Base-by-base conservation (phyloP, 169 alveolate genomes). In the Cryptosporidium muris region DNA sequence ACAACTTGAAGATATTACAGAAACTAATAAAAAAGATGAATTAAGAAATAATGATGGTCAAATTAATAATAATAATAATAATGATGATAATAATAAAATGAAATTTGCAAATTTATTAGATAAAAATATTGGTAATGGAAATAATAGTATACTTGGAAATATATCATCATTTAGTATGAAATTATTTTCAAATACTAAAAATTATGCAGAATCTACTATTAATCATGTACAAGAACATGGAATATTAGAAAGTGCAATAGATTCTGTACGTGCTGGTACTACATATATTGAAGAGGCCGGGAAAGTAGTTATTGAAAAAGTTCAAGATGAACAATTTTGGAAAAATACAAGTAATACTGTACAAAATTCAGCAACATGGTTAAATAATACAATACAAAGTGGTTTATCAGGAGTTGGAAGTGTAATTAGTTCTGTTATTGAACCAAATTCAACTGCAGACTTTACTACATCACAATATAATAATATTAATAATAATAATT, bases 261-360 rank as follows among this genome's bases (percentile, higher is more conserved):
- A 74, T n/a, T 74, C 85, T 2, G 85, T 74, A 25, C 40, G 49
- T 14, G 74, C 85, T 16, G 85, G 85, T 45, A 63, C 74, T 11
- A 7, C 58, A 12, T 74, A 56, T 36, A 74, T 74, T 60, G 85
- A 74, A 48, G 85, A 58, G 12, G 67, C 66, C 9, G 85, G 85
- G 8, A 74, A 68, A 74, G 85, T 68, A 5, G 85, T 74, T 34
- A 68, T 74, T 37, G 85, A 74, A 47, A 74, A 58, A 52, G 85
- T 74, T 12, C 85, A 74, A 45, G 85, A 74, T 48, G 85, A 74
- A 40, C 54, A 74, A 60, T 74, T 74, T 51, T 74, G 85, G 85
- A 58, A 66, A n/a, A 53, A 74, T 5, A 74, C 85, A 7, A 68
- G 74, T 3, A 36, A 66, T 4, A 58, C 85, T 11, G 62, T 74